phyloP scores from a whole-genome alignment of 192 early-diverging fungal species.

The Entomortierella chlamydospora region DNA sequence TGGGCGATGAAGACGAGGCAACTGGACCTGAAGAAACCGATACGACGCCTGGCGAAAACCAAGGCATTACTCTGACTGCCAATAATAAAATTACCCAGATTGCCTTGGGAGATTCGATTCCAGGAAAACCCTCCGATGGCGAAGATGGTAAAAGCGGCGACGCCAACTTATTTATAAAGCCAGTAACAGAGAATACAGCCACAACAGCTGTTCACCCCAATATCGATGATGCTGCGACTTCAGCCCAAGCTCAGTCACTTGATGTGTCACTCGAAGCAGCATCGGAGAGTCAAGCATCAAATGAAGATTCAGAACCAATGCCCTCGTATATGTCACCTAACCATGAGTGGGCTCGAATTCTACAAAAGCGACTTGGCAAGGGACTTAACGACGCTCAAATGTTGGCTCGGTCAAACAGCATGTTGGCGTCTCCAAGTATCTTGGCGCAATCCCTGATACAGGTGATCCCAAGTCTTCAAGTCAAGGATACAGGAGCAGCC shows the following conservation, averaged over 20 bases:
- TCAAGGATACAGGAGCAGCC: conserved; percentile 30
- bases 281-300: not conserved
- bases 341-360: conserved; percentile 46
- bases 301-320: conserved; percentile 1
- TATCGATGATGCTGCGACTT: no score
- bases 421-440: conserved; percentile 51
- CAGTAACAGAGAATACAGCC: not conserved
- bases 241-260: not conserved
- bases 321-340: conserved; percentile 47
- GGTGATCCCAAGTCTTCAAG: conserved; percentile 47
- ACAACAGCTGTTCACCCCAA: not conserved
- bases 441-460: conserved; percentile 45
- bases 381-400: conserved; percentile 44
- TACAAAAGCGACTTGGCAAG: conserved; percentile 39
- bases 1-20: conserved; percentile 10
- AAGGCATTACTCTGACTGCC: not conserved
- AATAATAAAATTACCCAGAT: not conserved
- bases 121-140: not conserved
- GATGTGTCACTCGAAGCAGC: not conserved
- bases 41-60: not conserved
- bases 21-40: not conserved
- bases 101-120: not conserved
- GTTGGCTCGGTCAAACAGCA: conserved; percentile 45
- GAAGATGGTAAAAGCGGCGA: not conserved
- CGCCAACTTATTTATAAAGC: not conserved